Percentiles rank a stretch among this genome's conserved stretches.
Evolutionary conservation across 2,329 filamentous ascomycete species (phyloP).

Genomic region (Fusarium cicatricum): DNA sequence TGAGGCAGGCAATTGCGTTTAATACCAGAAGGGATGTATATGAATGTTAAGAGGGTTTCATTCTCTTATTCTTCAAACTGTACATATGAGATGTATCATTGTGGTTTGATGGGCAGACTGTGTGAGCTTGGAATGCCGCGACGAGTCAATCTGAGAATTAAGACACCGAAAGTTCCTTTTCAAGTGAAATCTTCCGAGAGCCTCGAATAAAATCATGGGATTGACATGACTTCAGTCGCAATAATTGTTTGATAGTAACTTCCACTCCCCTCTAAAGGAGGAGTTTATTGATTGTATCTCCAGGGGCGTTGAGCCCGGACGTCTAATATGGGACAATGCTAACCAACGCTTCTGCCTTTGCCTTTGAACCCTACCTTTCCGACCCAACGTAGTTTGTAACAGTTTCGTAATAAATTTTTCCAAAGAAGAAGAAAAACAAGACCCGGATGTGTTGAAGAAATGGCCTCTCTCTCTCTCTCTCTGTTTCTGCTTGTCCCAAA

Average conservation of each 20-base stretch:
- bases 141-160: not conserved
- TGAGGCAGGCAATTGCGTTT: constrained; percentile 11
- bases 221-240: no score
- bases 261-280: not conserved
- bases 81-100: constrained; percentile 17
- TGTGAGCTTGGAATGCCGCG: constrained; percentile 1
- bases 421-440: constrained; percentile 21
- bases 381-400: constrained; percentile 1
- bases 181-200: not conserved
- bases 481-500: constrained; percentile 22
- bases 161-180: not conserved
- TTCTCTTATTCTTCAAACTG: constrained; percentile 10
- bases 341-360: constrained; percentile 24
- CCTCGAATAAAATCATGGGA: not conserved
- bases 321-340: constrained; percentile 34
- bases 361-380: constrained; percentile 5
- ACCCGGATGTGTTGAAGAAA: constrained; percentile 46
- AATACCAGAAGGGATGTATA: constrained; percentile 9
- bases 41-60: constrained; percentile 20
- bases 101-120: constrained; percentile 7
- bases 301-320: constrained; percentile 46
- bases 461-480: constrained; percentile 29
- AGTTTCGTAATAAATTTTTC: constrained; percentile 17
- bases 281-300: constrained; percentile 20
- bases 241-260: not conserved